Evolutionary conservation across 73 alveolate species (phyloP), one percentile per base, ranked within the genome.

Genomic region (Effrenium voratum): DNA sequence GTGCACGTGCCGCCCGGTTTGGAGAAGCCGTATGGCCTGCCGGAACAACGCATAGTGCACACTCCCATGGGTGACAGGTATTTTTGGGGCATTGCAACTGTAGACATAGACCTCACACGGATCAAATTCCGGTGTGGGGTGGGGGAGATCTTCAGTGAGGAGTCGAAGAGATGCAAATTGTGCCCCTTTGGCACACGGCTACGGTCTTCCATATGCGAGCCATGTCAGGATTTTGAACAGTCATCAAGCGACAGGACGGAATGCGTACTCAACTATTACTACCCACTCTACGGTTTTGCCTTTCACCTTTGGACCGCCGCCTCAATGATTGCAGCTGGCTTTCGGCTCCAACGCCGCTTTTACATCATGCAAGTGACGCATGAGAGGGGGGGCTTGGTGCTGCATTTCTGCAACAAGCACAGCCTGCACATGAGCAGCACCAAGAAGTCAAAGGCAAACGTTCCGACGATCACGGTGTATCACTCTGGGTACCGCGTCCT

Each of bases 71-170:
- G 93, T 22, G 30, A n/a, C n/a, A 75, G 95, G 43, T 87, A 87
- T 73, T 87, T 87, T 47, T 87, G 95, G 95, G 95, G 95, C 85
- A 87, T 87, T 47, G 95, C 95, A 44, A 87, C 95, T 32, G 95
- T 87, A 34, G 95, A 87, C 41, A 87, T 87, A 24, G 86, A 38
- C n/a, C n/a, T n/a, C n/a, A n/a, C n/a, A n/a, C n/a, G n/a, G n/a
- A n/a, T n/a, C n/a, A n/a, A n/a, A n/a, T n/a, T n/a, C n/a, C n/a
- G n/a, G n/a, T n/a, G n/a, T n/a, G n/a, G n/a, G n/a, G n/a, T n/a
- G n/a, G n/a, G n/a, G n/a, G n/a, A n/a, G n/a, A n/a, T n/a, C n/a
- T n/a, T n/a, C n/a, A n/a, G n/a, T n/a, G n/a, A n/a, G n/a, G n/a
- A n/a, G n/a, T n/a, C n/a, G n/a, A n/a, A n/a, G n/a, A n/a, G n/a